Percentiles rank a stretch among this genome's conserved stretches.
These are phyloP conservation scores for Trichophyton schoenleinii DNA, from an alignment of 2,329 filamentous ascomycete genomes.

Conservation along the genomic window DNA sequence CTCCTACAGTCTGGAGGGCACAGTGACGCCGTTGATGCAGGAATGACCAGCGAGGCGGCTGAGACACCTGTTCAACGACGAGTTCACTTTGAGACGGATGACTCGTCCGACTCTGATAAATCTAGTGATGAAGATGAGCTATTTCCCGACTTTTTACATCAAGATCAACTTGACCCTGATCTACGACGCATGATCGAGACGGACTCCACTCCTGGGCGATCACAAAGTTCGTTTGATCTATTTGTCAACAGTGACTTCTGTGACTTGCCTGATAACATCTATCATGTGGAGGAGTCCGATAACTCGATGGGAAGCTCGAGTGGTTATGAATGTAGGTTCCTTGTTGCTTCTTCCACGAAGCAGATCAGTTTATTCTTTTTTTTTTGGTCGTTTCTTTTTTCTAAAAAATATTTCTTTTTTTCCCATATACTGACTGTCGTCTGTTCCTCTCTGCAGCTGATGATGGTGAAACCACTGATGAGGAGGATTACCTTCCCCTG, in stretches of 20 bases:
- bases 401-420: slow-evolving; percentile 12
- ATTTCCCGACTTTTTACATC: slow-evolving; percentile 65
- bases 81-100: slow-evolving; percentile 62
- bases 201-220: slow-evolving; percentile 31
- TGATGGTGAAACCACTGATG: slow-evolving; percentile 49
- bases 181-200: slow-evolving; percentile 63
- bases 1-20: slow-evolving; percentile 20
- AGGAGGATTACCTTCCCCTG: slow-evolving; percentile 42
- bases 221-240: slow-evolving; percentile 18
- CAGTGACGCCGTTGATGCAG: slow-evolving; percentile 24
- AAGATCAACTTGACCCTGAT: slow-evolving; percentile 57
- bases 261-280: slow-evolving; percentile 30
- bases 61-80: slow-evolving; percentile 43
- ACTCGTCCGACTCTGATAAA: slow-evolving; percentile 43
- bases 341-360: background rate
- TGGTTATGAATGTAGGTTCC: slow-evolving; percentile 48
- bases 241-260: slow-evolving; percentile 28
- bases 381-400: background rate
- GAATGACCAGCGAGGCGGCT: slow-evolving; percentile 14
- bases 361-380: background rate
- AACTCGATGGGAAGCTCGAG: slow-evolving; percentile 33
- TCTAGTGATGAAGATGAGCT: slow-evolving; percentile 52
- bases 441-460: slow-evolving; percentile 33
- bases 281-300: slow-evolving; percentile 34
- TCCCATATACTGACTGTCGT: slow-evolving; percentile 6